Evolutionary conservation across 805 yeast species (phyloP).

Genomic region (Ogataea saltuana): DNA sequence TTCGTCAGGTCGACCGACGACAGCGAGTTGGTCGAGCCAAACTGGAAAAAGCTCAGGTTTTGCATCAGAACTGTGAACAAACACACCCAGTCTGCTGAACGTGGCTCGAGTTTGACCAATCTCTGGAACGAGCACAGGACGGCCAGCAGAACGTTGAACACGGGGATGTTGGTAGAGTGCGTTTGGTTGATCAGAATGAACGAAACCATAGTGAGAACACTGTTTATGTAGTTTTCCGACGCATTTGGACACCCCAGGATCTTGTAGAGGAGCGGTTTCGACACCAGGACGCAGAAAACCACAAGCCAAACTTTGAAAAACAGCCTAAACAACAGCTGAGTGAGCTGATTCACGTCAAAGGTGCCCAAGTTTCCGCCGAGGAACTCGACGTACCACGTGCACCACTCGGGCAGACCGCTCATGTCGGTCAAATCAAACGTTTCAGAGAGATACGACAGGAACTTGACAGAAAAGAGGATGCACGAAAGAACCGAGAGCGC

Average conservation of each 20-base stretch:
- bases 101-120: constrained; percentile 15
- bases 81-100: constrained; percentile 22
- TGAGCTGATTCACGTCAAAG: constrained; percentile 31
- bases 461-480: constrained; percentile 25
- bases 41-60: constrained; percentile 76
- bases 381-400: constrained; percentile 28
- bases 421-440: constrained; percentile 27
- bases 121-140: constrained; percentile 31
- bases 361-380: constrained; percentile 35
- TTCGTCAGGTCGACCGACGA: constrained; percentile 89
- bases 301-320: constrained; percentile 29
- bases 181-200: constrained; percentile 56
- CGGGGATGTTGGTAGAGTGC: constrained; percentile 53
- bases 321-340: constrained; percentile 22
- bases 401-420: constrained; percentile 24
- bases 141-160: constrained; percentile 38
- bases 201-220: constrained; percentile 38
- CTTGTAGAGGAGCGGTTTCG: constrained; percentile 21
- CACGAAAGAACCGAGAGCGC: constrained; percentile 46
- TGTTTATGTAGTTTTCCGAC: constrained; percentile 33
- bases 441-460: constrained; percentile 30
- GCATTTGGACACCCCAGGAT: too few relatives aligned
- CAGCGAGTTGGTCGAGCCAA: constrained; percentile 89
- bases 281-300: constrained; percentile 5
- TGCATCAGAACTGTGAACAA: constrained; percentile 56